phyloP scores from a whole-genome alignment of 805 yeast species.

The Yarrowia keelungensis region DNA sequence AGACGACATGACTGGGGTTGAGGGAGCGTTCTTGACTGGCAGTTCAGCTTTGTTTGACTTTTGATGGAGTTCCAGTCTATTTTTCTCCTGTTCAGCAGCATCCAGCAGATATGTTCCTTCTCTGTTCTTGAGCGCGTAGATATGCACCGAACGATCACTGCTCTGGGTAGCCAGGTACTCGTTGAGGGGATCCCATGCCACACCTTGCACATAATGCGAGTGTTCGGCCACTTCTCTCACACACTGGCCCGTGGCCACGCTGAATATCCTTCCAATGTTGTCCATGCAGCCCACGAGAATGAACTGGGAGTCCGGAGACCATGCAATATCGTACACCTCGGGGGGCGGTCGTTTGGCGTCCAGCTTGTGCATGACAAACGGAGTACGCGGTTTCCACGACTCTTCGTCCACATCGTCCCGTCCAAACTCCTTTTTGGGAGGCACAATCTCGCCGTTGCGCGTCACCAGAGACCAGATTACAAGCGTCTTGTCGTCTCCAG shows the following conservation, averaged over 20 bases:
- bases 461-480: slow-evolving; percentile 70
- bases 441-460: slow-evolving; percentile 51
- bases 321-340: slow-evolving; percentile 88
- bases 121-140: slow-evolving; percentile 59
- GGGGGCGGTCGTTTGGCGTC: slow-evolving; percentile 50
- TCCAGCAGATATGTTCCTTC: slow-evolving; percentile 52
- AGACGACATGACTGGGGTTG: slow-evolving; percentile 40
- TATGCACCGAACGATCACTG: slow-evolving; percentile 81
- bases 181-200: slow-evolving; percentile 90
- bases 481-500: slow-evolving; percentile 94
- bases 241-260: slow-evolving; percentile 62
- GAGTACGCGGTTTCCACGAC: slow-evolving; percentile 67
- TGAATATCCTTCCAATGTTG: slow-evolving; percentile 74
- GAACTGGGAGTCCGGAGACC: slow-evolving; percentile 86
- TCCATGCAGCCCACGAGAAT: slow-evolving; percentile 94
- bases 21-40: slow-evolving; percentile 42
- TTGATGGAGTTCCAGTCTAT: slow-evolving; percentile 31
- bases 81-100: slow-evolving; percentile 25
- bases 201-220: slow-evolving; percentile 92
- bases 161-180: slow-evolving; percentile 84
- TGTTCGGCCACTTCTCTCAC: slow-evolving; percentile 73
- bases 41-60: slow-evolving; percentile 51
- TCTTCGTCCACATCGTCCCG: slow-evolving; percentile 56
- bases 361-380: slow-evolving; percentile 36
- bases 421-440: slow-evolving; percentile 66